These are phyloP conservation scores for Candida sphagnicola DNA, from an alignment of 805 yeast species.

Conservation along the genomic window DNA sequence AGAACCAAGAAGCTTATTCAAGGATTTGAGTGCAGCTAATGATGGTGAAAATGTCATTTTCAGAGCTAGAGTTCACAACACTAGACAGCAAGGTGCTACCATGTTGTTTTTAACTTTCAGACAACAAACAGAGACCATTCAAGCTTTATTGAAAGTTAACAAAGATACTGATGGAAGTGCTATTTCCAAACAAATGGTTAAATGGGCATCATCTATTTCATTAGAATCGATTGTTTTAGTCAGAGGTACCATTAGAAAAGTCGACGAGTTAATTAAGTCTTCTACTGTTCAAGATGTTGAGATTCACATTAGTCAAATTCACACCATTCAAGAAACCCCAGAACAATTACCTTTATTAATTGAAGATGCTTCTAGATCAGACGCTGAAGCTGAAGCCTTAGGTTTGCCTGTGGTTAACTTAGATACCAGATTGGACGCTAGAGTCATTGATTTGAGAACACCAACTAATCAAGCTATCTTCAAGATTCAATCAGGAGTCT, in stretches of 20 bases:
- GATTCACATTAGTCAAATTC: constrained; percentile 69
- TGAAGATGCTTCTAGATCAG: constrained; percentile 96
- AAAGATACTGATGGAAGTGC: constrained; percentile 45
- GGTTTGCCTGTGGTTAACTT: constrained; percentile 92
- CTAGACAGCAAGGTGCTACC: constrained; percentile 95
- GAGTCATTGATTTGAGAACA: constrained; percentile 96
- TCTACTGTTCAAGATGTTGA: constrained; percentile 92
- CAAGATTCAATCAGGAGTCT: constrained; percentile 87
- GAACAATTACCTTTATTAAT: constrained; percentile 88
- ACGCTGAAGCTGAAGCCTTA: constrained; percentile 87
- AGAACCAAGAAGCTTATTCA: constrained; percentile 55
- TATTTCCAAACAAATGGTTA: constrained; percentile 91
- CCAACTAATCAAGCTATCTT: constrained; percentile 97
- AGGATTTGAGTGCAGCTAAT: constrained; percentile 51
- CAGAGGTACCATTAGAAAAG: constrained; percentile 77
- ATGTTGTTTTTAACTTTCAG: constrained; percentile 87
- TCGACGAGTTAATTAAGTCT: constrained; percentile 81
- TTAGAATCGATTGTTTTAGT: constrained; percentile 91
- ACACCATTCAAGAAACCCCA: constrained; percentile 82
- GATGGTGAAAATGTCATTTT: constrained; percentile 78
- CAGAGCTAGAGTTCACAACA: constrained; percentile 91
- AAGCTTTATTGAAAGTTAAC: constrained; percentile 78
- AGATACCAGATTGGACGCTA: constrained; percentile 91
- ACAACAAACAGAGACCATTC: constrained; percentile 81
- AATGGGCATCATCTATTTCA: constrained; percentile 85